These are phyloP conservation scores for Pythium apleroticum DNA, from an alignment of 352 stramenopile genomes.

Conservation along the genomic window DNA sequence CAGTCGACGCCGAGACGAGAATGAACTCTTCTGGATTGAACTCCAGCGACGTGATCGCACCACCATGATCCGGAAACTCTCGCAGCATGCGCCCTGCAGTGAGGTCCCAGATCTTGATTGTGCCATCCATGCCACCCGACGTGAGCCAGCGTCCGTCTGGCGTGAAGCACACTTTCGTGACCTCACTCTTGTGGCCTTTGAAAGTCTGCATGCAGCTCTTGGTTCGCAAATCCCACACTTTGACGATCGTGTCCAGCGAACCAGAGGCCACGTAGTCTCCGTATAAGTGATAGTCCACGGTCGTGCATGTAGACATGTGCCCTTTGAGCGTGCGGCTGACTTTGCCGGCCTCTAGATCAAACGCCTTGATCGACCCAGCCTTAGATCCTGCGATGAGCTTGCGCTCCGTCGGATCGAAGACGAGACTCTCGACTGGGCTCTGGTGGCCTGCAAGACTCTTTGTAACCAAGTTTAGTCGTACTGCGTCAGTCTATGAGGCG, in stretches of 20 bases:
- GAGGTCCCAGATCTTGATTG: slow-evolving; percentile 86
- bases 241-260: slow-evolving; percentile 81
- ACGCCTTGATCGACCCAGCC: slow-evolving; percentile 82
- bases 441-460: slow-evolving; percentile 80
- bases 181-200: slow-evolving; percentile 74
- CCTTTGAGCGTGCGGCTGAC: slow-evolving; percentile 78
- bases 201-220: slow-evolving; percentile 89
- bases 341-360: slow-evolving; percentile 79
- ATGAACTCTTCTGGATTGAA: slow-evolving; percentile 89
- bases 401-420: slow-evolving; percentile 77
- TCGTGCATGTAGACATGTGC: slow-evolving; percentile 81
- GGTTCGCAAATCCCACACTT: slow-evolving; percentile 84
- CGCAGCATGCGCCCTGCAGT: slow-evolving; percentile 70
- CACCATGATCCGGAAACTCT: slow-evolving; percentile 75
- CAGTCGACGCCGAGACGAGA: slow-evolving; percentile 69
- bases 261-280: slow-evolving; percentile 85
- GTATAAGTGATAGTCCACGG: slow-evolving; percentile 84
- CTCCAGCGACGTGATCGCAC: slow-evolving; percentile 74
- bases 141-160: slow-evolving; percentile 84
- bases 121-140: slow-evolving; percentile 66
- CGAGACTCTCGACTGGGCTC: slow-evolving; percentile 74
- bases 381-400: slow-evolving; percentile 79
- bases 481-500: too few species aligned
- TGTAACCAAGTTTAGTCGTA: too few species aligned
- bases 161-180: slow-evolving; percentile 79